Base-by-base conservation (phyloP, 2,329 filamentous ascomycete species). In the Aspergillus sp. region DNA sequence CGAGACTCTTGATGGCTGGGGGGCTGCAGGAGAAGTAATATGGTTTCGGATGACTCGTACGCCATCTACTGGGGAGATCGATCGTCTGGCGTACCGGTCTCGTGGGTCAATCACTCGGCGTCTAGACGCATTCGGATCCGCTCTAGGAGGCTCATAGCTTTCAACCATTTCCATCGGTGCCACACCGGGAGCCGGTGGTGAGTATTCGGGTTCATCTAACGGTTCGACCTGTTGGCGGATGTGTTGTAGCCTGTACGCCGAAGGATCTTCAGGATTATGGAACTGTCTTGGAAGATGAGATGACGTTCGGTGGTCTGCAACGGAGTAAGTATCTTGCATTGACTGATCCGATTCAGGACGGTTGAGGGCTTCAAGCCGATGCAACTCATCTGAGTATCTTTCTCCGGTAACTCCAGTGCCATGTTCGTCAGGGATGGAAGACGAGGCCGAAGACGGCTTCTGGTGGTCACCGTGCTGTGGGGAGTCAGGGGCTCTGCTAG, bases 401-500 rank as follows among this genome's bases (percentile, higher is more conserved):
- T 67, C 70, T 68, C 69, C 64, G 56, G 68, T 66, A 54, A 62
- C 68, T 58, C 73, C 72, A 67, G 70, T 59, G 64, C 70, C 65
- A 55, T 64, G 59, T 48, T 71, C 70, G 60, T 73, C 69, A 54
- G 68, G 62, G 55, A 69, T 66, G 54, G 69, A 60, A 54, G 67
- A 63, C 59, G 68, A 66, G 39, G 62, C 65, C 22, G 70, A 63
- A 51, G 72, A 72, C 24, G 66, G 61, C 48, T 68, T 67, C 54
- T 64, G 68, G 48, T 68, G 71, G 15, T 72, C 70, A 54, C 72
- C 73, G 40, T 77, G 73, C 61, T 82, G 80, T 71, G 83, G 80
- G 63, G 92, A 96, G 73, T 93, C 90, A 80, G 93, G 88, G 62
- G 83, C 84, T 78, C 89, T 90, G 77, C 93, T 97, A 65, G 93